Evolutionary conservation across 1,284 basidiomycete species (phyloP), one percentile per base, ranked within the genome.

Genomic region (Retiboletus flavoniger): DNA sequence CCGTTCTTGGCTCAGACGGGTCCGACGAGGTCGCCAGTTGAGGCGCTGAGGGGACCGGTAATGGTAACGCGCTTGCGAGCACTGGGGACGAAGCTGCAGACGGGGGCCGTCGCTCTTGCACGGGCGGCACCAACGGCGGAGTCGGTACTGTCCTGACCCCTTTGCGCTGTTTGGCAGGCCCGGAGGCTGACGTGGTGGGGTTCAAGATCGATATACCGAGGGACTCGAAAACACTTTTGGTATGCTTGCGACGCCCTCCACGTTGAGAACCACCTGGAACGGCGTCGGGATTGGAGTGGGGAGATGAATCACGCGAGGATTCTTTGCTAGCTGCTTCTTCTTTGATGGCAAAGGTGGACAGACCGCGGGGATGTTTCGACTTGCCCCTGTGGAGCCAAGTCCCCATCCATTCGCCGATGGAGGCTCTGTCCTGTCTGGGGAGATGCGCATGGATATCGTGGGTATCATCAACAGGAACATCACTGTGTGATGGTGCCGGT

Each of bases 321-420:
- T 56, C 58, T 35, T 64, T 69, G 54, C 53, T 57, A 7, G 49
- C 17, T 0, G 46, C 34, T 39, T 67, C 65, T 40, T 63, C 57
- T 48, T 55, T 56, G 61, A 63, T 64, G 52, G 41, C 50, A 24
- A 46, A 32, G 19, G 51, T 53, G 34, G 69, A 56, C 3, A 57
- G 52, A 50, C 52, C 62, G 42, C 65, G 61, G 38, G 61, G 59
- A 50, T 61, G 58, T 53, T 61, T 73, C 26, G 63, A 46, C 58
- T 69, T 74, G 38, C 71, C 67, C 57, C 78, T 80, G 63, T 76
- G 78, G 78, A 83, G 83, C 72, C 75, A 78, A 0, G 79, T 81
- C 1, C 85, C 85, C 78, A 89, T 82, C 87, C 87, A 90, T 50
- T 85, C 83, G 17, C 79, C 77, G 47, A 84, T 60, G n/a, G 60